phyloP scores from a whole-genome alignment of 352 stramenopile genomes.

The Phytophthora litchii region DNA sequence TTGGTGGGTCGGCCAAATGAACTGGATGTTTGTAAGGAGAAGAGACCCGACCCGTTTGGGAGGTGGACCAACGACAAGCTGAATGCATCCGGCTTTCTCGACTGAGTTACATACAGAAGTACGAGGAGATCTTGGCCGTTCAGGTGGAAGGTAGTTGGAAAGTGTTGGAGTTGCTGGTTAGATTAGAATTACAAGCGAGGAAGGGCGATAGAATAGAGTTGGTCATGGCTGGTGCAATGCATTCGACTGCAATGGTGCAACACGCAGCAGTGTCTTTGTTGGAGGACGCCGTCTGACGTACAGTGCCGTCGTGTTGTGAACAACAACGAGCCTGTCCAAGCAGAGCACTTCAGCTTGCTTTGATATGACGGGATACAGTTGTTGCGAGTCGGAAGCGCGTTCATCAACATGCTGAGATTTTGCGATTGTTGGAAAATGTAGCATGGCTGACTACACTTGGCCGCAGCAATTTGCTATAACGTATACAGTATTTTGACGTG shows the following conservation, averaged over 20 bases:
- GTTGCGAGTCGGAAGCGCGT: background rate
- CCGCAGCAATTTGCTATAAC: no score
- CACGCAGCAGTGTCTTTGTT: slow-evolving; percentile 8
- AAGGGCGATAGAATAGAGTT: background rate
- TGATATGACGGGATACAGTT: slow-evolving; percentile 10
- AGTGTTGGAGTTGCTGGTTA: no score
- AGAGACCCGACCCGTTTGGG: slow-evolving; percentile 6
- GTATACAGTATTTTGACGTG: slow-evolving; percentile 4
- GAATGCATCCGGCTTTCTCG: slow-evolving; percentile 26
- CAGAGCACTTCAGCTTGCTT: background rate
- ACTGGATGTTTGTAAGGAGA: slow-evolving; percentile 11
- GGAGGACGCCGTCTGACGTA: slow-evolving; percentile 11
- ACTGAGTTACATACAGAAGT: slow-evolving; percentile 10
- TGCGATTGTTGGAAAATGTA: no score
- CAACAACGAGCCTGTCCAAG: slow-evolving; percentile 18
- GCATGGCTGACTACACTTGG: background rate
- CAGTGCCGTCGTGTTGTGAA: slow-evolving; percentile 21
- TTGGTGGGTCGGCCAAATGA: slow-evolving; percentile 4
- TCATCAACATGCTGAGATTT: slow-evolving; percentile 5
- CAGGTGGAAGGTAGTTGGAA: background rate
- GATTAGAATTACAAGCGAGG: background rate
- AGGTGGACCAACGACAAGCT: slow-evolving; percentile 27
- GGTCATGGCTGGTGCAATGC: background rate
- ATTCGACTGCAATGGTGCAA: slow-evolving; percentile 1
- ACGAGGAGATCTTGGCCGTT: slow-evolving; percentile 5